Conservation (phyloP, 768 basidiomycete genomes). For the Lanmaoa pseudosensibilis region DNA sequence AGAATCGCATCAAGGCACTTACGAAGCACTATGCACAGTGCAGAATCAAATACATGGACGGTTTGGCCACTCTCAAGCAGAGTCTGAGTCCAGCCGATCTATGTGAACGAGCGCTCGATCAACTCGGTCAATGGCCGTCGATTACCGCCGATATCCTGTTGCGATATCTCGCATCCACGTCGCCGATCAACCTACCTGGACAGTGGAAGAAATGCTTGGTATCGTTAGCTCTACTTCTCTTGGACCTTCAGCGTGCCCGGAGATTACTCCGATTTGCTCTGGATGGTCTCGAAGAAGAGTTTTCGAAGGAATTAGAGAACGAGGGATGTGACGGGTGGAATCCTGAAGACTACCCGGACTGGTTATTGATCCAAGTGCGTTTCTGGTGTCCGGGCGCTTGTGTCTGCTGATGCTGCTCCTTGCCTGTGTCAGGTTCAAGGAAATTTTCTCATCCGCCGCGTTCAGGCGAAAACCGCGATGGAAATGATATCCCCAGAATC, state of each 20-base stretch:
- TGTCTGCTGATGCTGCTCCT: background rate
- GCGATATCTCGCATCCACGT: background rate
- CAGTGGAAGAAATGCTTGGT: slow-evolving; percentile 33
- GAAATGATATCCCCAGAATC: slow-evolving; percentile 45
- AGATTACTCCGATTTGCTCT: slow-evolving; percentile 18
- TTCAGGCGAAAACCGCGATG: slow-evolving; percentile 39
- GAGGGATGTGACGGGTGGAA: slow-evolving; percentile 16
- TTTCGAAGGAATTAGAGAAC: slow-evolving; percentile 26
- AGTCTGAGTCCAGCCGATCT: slow-evolving; percentile 12
- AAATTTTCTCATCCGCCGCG: slow-evolving; percentile 8
- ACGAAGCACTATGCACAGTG: background rate
- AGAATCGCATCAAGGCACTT: background rate
- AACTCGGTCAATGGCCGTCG: slow-evolving; percentile 35
- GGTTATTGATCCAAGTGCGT: slow-evolving; percentile 43
- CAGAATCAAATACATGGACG: background rate
- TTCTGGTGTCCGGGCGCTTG: background rate
- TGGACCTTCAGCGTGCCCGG: slow-evolving; percentile 9
- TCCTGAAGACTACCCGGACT: slow-evolving; percentile 32
- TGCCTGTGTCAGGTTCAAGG: slow-evolving; percentile 38
- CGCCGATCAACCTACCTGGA: slow-evolving; percentile 2
- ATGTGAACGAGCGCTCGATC: slow-evolving; percentile 3
- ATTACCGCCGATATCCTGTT: background rate
- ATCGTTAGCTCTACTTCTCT: slow-evolving; percentile 25
- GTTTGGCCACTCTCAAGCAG: background rate
- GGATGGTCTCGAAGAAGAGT: slow-evolving; percentile 27